These are phyloP conservation scores for Hygrocybe coccinea DNA, from an alignment of 768 basidiomycete species.

Conservation along the genomic window DNA sequence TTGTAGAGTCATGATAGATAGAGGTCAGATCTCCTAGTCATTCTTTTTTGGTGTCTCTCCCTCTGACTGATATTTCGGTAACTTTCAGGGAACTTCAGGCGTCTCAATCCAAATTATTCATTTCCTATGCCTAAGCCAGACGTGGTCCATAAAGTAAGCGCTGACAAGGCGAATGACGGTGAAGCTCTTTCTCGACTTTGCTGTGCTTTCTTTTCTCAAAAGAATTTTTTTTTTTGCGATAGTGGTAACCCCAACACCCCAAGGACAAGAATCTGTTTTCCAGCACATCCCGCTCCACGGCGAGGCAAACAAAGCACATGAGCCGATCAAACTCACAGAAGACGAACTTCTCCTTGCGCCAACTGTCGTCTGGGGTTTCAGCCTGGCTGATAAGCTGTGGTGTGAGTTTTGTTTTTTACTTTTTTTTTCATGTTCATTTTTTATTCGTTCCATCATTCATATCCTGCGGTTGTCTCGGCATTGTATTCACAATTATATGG, in stretches of 20 bases:
- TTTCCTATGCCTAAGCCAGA: constrained; percentile 36
- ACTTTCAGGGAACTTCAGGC: constrained; percentile 42
- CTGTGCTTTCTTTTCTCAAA: no score
- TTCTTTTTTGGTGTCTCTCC: not conserved
- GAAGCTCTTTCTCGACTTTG: no score
- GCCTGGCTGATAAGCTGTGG: constrained; percentile 21
- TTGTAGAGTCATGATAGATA: constrained; percentile 58
- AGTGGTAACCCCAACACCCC: no score
- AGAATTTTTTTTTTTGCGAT: no score
- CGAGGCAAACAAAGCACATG: not conserved
- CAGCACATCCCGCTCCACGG: not conserved
- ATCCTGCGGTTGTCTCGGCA: no score
- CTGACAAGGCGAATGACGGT: not conserved
- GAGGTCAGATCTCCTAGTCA: constrained; percentile 30
- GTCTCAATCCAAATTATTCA: constrained; percentile 47
- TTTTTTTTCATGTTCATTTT: constrained; percentile 2
- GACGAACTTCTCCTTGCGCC: no score
- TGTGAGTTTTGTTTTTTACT: constrained; percentile 3
- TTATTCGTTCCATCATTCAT: no score
- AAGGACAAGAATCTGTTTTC: not conserved
- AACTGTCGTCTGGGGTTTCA: constrained; percentile 56
- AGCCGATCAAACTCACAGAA: no score
- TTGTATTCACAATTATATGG: no score
- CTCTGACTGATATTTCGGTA: not conserved
- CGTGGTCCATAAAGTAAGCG: constrained; percentile 12